phyloP scores from a whole-genome alignment of 805 yeast genomes.

The Torulaspora maleeae region DNA sequence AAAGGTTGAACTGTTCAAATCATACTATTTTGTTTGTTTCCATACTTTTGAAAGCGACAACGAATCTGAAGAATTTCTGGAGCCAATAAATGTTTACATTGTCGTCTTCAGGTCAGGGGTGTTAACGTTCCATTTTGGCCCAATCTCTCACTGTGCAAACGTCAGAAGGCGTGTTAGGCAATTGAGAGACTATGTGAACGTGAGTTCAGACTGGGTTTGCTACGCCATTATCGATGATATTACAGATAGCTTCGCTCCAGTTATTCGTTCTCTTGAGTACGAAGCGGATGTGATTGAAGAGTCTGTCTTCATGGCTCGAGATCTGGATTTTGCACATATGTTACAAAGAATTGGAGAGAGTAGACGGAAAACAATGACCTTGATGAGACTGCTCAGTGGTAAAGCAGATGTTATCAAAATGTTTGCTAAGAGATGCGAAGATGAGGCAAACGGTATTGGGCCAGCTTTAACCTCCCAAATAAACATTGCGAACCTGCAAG shows the following conservation, averaged over 20 bases:
- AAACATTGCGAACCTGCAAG: constrained; percentile 38
- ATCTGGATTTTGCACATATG: constrained; percentile 71
- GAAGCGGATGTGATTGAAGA: constrained; percentile 78
- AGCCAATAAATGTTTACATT: constrained; percentile 71
- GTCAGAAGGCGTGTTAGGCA: constrained; percentile 81
- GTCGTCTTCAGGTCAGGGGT: constrained; percentile 68
- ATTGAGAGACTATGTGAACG: constrained; percentile 70
- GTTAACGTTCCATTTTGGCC: constrained; percentile 64
- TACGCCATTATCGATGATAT: constrained; percentile 80
- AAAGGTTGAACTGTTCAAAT: constrained; percentile 86
- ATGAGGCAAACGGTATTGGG: constrained; percentile 44
- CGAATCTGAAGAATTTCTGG: constrained; percentile 75
- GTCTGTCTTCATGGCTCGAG: constrained; percentile 77
- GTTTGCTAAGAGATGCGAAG: constrained; percentile 94
- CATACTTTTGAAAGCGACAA: constrained; percentile 89
- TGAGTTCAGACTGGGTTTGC: constrained; percentile 77
- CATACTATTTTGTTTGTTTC: constrained; percentile 92
- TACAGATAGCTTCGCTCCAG: constrained; percentile 81
- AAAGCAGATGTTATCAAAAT: constrained; percentile 94
- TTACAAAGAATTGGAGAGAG: constrained; percentile 81
- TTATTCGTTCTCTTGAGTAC: constrained; percentile 67
- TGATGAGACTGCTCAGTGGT: constrained; percentile 83
- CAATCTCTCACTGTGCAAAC: constrained; percentile 63
- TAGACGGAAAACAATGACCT: constrained; percentile 85
- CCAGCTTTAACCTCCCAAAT: constrained; percentile 40